phyloP scores from a whole-genome alignment of 225 moss, liverwort and hornwort genomes.

The Asterella californica region DNA sequence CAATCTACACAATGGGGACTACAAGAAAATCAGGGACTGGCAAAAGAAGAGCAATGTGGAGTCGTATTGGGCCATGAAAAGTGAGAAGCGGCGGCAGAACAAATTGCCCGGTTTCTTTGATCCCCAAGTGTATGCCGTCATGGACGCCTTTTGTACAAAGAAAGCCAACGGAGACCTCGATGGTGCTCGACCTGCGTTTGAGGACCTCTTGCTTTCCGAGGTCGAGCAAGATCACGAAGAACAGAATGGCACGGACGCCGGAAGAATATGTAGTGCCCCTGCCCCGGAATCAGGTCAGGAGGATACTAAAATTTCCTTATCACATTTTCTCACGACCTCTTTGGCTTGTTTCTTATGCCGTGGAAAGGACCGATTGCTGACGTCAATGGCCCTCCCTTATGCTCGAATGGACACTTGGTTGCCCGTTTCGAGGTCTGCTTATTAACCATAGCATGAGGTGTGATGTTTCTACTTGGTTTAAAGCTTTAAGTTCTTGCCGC shows the following conservation, averaged over 20 bases:
- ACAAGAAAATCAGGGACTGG: constrained; percentile 69
- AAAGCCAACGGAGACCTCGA: constrained; percentile 34
- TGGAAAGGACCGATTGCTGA: background rate
- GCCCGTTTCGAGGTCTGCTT: background rate
- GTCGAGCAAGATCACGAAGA: constrained; percentile 44
- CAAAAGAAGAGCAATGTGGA: constrained; percentile 55
- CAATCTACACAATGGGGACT: constrained; percentile 62
- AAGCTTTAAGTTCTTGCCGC: background rate
- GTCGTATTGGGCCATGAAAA: constrained; percentile 77
- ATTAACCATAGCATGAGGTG: background rate
- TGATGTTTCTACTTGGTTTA: background rate
- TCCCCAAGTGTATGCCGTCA: constrained; percentile 56
- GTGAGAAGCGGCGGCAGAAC: constrained; percentile 59
- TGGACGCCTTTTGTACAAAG: constrained; percentile 39
- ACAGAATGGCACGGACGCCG: constrained; percentile 11
- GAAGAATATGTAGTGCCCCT: constrained; percentile 2
- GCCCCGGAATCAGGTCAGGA: constrained; percentile 31
- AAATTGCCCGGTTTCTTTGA: constrained; percentile 69
- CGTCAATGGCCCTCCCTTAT: background rate
- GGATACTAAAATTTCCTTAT: background rate
- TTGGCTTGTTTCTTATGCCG: background rate
- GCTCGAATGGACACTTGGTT: background rate
- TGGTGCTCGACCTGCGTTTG: constrained; percentile 24
- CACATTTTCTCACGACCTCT: background rate
- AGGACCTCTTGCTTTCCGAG: constrained; percentile 37